Conservation (phyloP, 2,329 filamentous ascomycete genomes). For the Colletotrichum sp. region DNA sequence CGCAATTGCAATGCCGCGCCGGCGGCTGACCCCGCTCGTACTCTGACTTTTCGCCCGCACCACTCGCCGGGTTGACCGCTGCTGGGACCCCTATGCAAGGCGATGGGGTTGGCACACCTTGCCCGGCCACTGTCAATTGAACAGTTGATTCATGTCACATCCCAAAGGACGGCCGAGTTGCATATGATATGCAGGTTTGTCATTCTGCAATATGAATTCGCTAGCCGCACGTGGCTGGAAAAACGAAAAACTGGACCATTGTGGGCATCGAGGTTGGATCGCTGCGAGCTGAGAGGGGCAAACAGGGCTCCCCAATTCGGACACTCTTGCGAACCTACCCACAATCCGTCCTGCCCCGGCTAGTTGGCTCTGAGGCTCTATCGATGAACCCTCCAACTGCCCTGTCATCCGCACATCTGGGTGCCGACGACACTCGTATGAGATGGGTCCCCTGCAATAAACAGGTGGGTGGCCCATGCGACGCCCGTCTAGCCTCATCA, state of each 20-base stretch:
- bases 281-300: background rate
- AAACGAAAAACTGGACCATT: background rate
- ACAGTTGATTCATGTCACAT: background rate
- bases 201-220: background rate
- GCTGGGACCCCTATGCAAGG: background rate
- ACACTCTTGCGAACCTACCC: constrained; percentile 18
- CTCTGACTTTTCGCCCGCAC: background rate
- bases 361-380: constrained; percentile 9
- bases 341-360: background rate
- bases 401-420: constrained; percentile 2
- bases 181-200: background rate
- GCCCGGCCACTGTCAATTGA: background rate
- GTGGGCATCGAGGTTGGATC: background rate
- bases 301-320: background rate
- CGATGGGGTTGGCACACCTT: background rate
- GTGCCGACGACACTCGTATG: background rate
- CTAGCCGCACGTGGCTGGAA: background rate
- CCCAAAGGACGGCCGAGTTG: background rate
- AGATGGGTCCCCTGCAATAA: constrained; percentile 9
- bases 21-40: constrained; percentile 1
- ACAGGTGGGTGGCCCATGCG: background rate
- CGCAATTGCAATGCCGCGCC: background rate
- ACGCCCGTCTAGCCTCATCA: background rate
- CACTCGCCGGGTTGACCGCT: background rate
- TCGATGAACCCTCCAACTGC: background rate